A percentile compares a stretch with the other conserved stretches of the same genome.
phyloP scores from a whole-genome alignment of 164 flowering plant genomes.

The Vitis amurensis region DNA sequence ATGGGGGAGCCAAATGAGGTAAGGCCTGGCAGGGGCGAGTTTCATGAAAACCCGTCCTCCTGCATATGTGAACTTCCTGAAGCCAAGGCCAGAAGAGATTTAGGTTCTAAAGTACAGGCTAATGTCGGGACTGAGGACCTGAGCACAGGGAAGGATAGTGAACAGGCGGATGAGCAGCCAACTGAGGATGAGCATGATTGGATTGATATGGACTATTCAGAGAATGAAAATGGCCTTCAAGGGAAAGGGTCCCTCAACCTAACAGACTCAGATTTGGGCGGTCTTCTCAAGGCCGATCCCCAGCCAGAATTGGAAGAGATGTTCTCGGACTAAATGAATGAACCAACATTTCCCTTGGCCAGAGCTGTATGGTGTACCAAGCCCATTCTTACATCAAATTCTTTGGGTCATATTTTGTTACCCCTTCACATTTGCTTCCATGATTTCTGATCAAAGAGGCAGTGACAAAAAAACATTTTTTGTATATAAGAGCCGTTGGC shows the following conservation, averaged over 20 bases:
- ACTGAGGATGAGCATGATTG: constrained; percentile 53
- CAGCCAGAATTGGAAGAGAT: constrained; percentile 67
- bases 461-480: not conserved
- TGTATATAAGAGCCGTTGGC: not conserved
- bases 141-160: constrained; percentile 16
- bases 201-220: constrained; percentile 55
- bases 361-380: not conserved
- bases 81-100: constrained; percentile 25
- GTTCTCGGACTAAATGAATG: constrained; percentile 54
- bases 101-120: constrained; percentile 4
- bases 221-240: constrained; percentile 21
- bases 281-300: constrained; percentile 24
- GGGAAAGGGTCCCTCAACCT: constrained; percentile 22
- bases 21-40: constrained; percentile 89
- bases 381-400: constrained; percentile 24
- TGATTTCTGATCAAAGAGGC: not conserved
- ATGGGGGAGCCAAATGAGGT: constrained; percentile 95
- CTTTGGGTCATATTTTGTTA: constrained; percentile 10
- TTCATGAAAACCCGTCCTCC: constrained; percentile 86
- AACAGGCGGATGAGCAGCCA: constrained; percentile 30
- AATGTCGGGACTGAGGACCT: not conserved
- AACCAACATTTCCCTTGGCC: not conserved
- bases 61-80: constrained; percentile 74
- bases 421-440: not conserved
- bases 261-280: constrained; percentile 27